A percentile compares a stretch with the other conserved stretches of the same genome.
These are phyloP conservation scores for Bassia scoparia DNA, from an alignment of 148 eudicot species.

Conservation along the genomic window DNA sequence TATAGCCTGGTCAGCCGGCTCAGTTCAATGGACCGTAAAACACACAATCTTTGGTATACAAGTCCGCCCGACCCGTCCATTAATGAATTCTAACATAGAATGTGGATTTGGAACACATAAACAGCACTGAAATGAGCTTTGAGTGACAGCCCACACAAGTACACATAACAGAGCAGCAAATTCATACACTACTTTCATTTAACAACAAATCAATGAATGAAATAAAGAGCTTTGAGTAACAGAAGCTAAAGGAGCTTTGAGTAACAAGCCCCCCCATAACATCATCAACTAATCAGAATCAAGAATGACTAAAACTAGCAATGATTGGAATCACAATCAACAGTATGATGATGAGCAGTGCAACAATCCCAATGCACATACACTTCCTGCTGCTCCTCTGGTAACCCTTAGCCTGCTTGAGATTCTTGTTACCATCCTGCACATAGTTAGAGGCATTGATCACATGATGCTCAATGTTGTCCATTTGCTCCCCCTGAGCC, in stretches of 20 bases:
- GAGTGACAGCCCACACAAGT: too few species aligned
- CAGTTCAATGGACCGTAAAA: too few species aligned
- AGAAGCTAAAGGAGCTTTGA: conserved; percentile 22
- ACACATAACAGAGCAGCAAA: background rate
- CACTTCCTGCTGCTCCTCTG: conserved; percentile 75
- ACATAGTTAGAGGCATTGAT: conserved; percentile 70
- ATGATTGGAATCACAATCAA: conserved; percentile 58
- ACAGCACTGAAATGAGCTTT: too few species aligned
- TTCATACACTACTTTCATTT: background rate
- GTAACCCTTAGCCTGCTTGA: conserved; percentile 67
- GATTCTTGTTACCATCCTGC: conserved; percentile 51
- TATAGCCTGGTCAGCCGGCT: too few species aligned
- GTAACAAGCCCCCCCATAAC: conserved; percentile 18
- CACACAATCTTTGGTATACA: too few species aligned
- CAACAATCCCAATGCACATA: conserved; percentile 61
- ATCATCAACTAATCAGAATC: conserved; percentile 11
- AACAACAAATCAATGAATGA: conserved; percentile 6
- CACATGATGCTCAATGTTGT: conserved; percentile 88
- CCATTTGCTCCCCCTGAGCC: conserved; percentile 89
- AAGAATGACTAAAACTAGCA: conserved; percentile 56
- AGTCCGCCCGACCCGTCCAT: too few species aligned
- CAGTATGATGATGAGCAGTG: conserved; percentile 52
- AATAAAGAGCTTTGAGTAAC: background rate
- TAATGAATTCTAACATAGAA: too few species aligned
- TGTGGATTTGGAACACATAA: too few species aligned